Conservation (phyloP, 352 stramenopile species). For the Pythium vanterpoolii region DNA sequence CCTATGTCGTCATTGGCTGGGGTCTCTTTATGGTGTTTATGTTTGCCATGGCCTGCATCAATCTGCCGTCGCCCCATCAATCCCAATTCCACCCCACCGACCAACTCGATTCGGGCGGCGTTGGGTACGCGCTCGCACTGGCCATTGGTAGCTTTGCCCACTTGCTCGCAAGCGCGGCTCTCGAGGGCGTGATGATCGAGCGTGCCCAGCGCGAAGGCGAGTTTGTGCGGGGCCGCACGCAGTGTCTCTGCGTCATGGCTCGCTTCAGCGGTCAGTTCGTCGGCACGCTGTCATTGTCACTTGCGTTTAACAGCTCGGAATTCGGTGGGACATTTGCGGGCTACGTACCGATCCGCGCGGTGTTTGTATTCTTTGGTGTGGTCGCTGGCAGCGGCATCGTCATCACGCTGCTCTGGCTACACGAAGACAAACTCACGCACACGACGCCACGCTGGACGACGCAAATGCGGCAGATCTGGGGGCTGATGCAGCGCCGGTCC, state of each 20-base stretch:
- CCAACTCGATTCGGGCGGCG: too few species aligned
- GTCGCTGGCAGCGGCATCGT: conserved; percentile 4
- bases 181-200: conserved; percentile 24
- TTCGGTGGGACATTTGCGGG: conserved; percentile 18
- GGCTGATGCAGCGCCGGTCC: conserved; percentile 15
- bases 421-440: conserved; percentile 3
- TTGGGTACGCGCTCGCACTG: conserved; percentile 9
- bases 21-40: conserved; percentile 15
- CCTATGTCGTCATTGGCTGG: conserved; percentile 32
- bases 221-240: conserved; percentile 15
- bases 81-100: not conserved
- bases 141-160: conserved; percentile 12
- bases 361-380: conserved; percentile 4
- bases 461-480: conserved; percentile 19
- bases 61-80: not conserved
- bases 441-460: conserved; percentile 7
- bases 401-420: conserved; percentile 8
- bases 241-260: conserved; percentile 7
- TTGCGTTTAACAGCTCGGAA: conserved; percentile 8
- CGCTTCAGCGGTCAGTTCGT: conserved; percentile 14
- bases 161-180: conserved; percentile 1
- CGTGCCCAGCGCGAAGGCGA: conserved; percentile 22
- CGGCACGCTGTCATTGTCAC: not conserved
- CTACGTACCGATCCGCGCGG: conserved; percentile 1
- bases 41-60: conserved; percentile 19